Evolutionary conservation across 495 filamentous ascomycete genomes (phyloP).

Genomic region (Talaromyces thailandensis): DNA sequence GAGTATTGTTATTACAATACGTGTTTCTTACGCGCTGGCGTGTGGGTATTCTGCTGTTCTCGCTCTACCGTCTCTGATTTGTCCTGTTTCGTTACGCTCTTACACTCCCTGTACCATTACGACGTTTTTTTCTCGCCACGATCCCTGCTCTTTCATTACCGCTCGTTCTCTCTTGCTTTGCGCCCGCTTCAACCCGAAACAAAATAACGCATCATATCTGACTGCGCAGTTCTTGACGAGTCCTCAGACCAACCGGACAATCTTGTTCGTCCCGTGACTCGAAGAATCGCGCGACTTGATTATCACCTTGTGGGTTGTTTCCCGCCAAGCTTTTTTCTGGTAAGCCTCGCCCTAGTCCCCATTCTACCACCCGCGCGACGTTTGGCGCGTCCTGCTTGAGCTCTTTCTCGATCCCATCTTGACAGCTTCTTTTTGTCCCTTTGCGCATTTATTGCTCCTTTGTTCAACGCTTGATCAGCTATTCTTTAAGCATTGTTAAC

Average conservation of each 20-base stretch:
- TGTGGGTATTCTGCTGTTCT: background rate
- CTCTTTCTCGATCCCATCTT: background rate
- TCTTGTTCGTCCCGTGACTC: background rate
- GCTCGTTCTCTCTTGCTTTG: background rate
- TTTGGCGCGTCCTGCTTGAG: constrained; percentile 1
- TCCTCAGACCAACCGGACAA: background rate
- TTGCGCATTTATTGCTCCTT: background rate
- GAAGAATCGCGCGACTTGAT: background rate
- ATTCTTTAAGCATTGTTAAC: background rate
- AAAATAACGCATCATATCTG: background rate
- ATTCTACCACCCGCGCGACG: constrained; percentile 1
- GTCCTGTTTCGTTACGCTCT: background rate
- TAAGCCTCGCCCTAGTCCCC: constrained; percentile 2
- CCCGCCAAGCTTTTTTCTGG: constrained; percentile 1
- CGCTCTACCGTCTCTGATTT: background rate
- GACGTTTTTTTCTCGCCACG: background rate
- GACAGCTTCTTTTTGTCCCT: background rate
- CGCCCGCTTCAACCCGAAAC: background rate
- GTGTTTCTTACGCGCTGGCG: background rate
- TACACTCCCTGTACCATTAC: background rate
- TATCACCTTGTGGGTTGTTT: background rate
- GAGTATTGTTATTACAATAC: background rate
- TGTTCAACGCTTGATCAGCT: background rate
- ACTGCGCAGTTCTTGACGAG: background rate
- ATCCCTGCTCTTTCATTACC: background rate